Conservation (phyloP, 2,329 filamentous ascomycete species). For the Penicillium glabrum region DNA sequence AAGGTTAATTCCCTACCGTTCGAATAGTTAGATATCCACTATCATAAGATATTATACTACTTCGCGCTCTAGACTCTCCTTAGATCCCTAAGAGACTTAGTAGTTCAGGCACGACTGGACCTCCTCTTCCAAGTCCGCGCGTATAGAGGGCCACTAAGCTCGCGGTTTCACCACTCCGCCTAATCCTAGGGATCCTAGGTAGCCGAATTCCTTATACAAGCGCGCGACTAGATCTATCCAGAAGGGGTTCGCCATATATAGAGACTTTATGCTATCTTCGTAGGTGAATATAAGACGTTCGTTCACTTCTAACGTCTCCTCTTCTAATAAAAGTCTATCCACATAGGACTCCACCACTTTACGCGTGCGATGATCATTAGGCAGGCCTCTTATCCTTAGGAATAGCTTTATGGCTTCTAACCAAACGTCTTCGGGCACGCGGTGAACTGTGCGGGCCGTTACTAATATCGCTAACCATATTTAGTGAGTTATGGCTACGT, state of each 20-base stretch:
- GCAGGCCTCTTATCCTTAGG: no score
- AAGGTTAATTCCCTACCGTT: background rate
- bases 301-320: no score
- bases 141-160: background rate
- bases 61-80: background rate
- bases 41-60: background rate
- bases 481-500: background rate
- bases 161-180: background rate
- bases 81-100: background rate
- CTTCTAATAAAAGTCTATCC: no score
- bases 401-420: no score
- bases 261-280: background rate
- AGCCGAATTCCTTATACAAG: background rate
- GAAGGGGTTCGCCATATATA: background rate
- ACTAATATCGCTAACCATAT: background rate
- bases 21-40: background rate
- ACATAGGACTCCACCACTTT: no score
- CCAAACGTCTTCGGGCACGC: no score
- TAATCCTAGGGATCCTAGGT: background rate
- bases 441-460: no score
- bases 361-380: no score
- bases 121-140: no score
- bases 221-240: background rate
- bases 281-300: no score
- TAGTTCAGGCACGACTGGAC: background rate